Conservation (phyloP, 768 basidiomycete species). For the Holtermanniella nyarrowii region DNA sequence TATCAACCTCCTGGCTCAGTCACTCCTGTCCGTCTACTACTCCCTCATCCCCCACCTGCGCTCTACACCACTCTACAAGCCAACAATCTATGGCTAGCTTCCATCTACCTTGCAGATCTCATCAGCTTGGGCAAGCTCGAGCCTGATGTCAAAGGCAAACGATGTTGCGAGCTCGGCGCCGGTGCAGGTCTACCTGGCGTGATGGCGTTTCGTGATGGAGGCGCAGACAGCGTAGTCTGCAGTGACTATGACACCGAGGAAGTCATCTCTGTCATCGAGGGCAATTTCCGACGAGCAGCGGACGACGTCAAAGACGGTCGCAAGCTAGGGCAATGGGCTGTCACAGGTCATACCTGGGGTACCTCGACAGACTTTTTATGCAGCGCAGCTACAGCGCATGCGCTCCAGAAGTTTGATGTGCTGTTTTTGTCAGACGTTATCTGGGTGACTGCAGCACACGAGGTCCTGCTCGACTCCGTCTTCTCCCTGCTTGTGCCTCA, state of each 20-base stretch:
- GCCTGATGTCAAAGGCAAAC: neutral
- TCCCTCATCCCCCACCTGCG: constrained; percentile 29
- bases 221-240: constrained; percentile 14
- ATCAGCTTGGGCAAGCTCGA: constrained; percentile 4
- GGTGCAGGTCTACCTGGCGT: constrained; percentile 35
- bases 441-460: constrained; percentile 34
- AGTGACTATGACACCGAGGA: constrained; percentile 32
- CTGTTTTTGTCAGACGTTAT: constrained; percentile 36
- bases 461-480: constrained; percentile 26
- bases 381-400: neutral
- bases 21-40: constrained; percentile 12
- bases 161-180: constrained; percentile 34
- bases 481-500: constrained; percentile 8
- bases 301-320: neutral
- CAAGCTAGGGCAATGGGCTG: constrained; percentile 14
- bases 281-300: constrained; percentile 12
- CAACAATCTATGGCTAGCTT: constrained; percentile 32
- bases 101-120: constrained; percentile 31
- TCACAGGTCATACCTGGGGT: constrained; percentile 35
- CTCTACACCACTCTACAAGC: constrained; percentile 34
- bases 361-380: constrained; percentile 3
- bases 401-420: constrained; percentile 19
- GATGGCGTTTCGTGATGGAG: constrained; percentile 9
- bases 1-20: constrained; percentile 6
- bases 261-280: constrained; percentile 13